These are phyloP conservation scores for Phytophthora brassicae DNA, from an alignment of 352 stramenopile genomes.

Conservation along the genomic window DNA sequence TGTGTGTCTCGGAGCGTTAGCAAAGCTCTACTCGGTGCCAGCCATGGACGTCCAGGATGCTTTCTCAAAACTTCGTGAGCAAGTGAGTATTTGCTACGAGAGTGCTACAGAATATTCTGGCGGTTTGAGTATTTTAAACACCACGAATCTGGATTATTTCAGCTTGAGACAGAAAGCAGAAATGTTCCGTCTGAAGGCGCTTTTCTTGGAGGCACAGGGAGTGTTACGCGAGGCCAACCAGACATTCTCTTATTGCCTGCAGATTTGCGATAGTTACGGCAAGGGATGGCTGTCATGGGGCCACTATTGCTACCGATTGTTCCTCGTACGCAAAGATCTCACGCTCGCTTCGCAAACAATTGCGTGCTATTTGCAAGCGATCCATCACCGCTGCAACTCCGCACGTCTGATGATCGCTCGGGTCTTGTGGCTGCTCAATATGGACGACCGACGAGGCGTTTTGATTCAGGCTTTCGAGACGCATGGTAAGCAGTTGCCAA, in stretches of 20 bases:
- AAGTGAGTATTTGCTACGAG: slow-evolving; percentile 93
- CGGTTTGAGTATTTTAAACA: slow-evolving; percentile 92
- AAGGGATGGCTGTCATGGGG: slow-evolving; percentile 96
- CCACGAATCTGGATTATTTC: slow-evolving; percentile 94
- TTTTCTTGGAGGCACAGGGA: slow-evolving; percentile 89
- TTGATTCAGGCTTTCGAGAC: slow-evolving; percentile 92
- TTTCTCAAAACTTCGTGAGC: slow-evolving; percentile 92
- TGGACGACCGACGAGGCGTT: slow-evolving; percentile 78
- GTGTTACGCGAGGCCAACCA: slow-evolving; percentile 82
- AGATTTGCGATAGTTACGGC: slow-evolving; percentile 91
- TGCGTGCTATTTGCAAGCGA: slow-evolving; percentile 92
- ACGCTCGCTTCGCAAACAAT: slow-evolving; percentile 89
- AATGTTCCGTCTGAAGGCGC: slow-evolving; percentile 91
- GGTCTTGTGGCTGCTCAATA: slow-evolving; percentile 90
- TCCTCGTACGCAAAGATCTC: slow-evolving; percentile 74
- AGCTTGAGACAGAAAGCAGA: slow-evolving; percentile 90
- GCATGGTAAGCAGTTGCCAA: slow-evolving; percentile 92
- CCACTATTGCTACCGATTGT: slow-evolving; percentile 90
- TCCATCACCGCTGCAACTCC: slow-evolving; percentile 89
- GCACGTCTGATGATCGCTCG: slow-evolving; percentile 89
- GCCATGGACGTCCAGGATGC: slow-evolving; percentile 93
- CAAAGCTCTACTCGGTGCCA: slow-evolving; percentile 86
- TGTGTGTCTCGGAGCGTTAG: slow-evolving; percentile 83
- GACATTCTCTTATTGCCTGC: slow-evolving; percentile 90
- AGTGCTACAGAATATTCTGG: slow-evolving; percentile 85